These are phyloP conservation scores for Dipteronia sinensis DNA, from an alignment of 345 rosid genomes.

Conservation along the genomic window DNA sequence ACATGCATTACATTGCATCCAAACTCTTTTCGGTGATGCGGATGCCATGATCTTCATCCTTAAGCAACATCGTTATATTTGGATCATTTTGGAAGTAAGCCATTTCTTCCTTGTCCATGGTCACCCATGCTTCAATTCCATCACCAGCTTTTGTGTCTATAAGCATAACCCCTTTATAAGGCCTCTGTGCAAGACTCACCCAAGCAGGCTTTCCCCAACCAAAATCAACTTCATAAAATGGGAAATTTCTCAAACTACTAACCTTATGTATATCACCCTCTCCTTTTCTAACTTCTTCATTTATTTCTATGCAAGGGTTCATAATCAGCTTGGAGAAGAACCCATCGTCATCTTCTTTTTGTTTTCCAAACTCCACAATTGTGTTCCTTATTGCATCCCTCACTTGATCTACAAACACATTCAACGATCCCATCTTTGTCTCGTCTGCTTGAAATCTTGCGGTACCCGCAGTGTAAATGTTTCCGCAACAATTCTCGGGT, in stretches of 20 bases:
- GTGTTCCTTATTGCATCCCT: neutral
- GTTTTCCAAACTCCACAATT: neutral
- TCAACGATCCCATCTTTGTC: neutral
- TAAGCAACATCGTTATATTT: no score
- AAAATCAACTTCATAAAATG: neutral
- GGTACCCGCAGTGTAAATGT: rapidly evolving
- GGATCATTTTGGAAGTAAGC: neutral
- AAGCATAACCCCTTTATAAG: neutral
- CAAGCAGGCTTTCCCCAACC: neutral
- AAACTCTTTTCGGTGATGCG: no score
- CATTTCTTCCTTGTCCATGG: neutral
- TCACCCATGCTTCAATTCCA: neutral
- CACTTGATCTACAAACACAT: neutral
- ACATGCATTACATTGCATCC: no score
- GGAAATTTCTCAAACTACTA: neutral
- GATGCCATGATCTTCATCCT: no score
- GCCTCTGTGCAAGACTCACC: neutral
- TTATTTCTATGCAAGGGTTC: neutral
- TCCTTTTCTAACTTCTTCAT: neutral
- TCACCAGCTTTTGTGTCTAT: neutral
- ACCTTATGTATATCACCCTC: neutral
- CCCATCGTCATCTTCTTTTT: neutral
- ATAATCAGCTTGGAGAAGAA: neutral
- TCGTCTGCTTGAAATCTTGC: neutral
- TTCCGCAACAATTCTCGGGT: neutral